Evolutionary conservation across 441 rosid genomes (phyloP).

Genomic region (Cnidoscolus chayamansa): DNA sequence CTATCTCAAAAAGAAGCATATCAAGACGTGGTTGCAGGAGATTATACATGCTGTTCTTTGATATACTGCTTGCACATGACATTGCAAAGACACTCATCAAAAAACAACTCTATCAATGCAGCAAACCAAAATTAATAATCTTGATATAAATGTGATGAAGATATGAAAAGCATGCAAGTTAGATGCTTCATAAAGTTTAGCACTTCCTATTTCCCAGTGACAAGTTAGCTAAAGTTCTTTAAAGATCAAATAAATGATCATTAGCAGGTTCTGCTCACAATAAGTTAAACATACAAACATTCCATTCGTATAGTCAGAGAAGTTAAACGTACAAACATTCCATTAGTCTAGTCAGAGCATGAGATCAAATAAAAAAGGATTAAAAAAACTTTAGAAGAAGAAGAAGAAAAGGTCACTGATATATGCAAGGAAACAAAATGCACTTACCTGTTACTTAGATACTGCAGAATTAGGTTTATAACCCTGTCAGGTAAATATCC

Average conservation of each 20-base stretch:
- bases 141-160: background rate
- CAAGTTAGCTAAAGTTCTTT: background rate
- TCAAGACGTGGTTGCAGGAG: conserved; percentile 83
- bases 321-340: background rate
- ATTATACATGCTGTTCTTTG: conserved; percentile 78
- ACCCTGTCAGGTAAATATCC: conserved; percentile 97
- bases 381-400: background rate
- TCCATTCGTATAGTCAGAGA: too few species aligned
- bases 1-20: conserved; percentile 84
- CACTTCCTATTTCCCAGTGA: too few species aligned
- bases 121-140: background rate
- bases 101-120: background rate
- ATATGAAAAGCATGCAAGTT: background rate
- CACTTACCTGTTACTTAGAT: conserved; percentile 81
- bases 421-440: background rate
- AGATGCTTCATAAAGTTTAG: background rate
- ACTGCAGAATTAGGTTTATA: conserved; percentile 90
- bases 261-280: background rate
- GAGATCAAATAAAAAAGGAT: background rate
- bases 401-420: background rate
- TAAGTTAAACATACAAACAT: background rate
- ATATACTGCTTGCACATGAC: conserved; percentile 50
- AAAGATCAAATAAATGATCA: background rate
- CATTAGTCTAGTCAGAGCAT: background rate
- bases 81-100: background rate